Evolutionary conservation across 495 filamentous ascomycete species (phyloP).

Genomic region (Penicillium fimorum): DNA sequence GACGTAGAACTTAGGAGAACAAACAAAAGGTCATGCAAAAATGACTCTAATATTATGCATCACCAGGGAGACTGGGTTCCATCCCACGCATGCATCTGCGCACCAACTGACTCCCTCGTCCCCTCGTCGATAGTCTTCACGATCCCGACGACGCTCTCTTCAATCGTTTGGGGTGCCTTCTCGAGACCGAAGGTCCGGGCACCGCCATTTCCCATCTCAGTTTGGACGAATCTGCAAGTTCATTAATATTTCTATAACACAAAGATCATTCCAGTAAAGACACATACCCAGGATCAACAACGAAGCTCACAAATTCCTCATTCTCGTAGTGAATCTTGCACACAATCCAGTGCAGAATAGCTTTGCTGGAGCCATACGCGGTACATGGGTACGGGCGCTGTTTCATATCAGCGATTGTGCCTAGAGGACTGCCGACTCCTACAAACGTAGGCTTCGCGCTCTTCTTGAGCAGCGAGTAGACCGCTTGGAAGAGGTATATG

Average conservation of each 20-base stretch:
- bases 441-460: slow-evolving; percentile 30
- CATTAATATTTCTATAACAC: slow-evolving; percentile 19
- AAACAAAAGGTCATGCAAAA: too few relatives aligned
- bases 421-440: slow-evolving; percentile 1
- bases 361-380: slow-evolving; percentile 41
- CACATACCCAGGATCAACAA: slow-evolving; percentile 28
- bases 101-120: slow-evolving; percentile 1
- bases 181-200: slow-evolving; percentile 36
- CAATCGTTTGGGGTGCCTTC: slow-evolving; percentile 31
- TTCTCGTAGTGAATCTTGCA: slow-evolving; percentile 40
- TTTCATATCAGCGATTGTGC: slow-evolving; percentile 8
- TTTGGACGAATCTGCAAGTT: slow-evolving; percentile 42
- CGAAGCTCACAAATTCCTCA: slow-evolving; percentile 35
- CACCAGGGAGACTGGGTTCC: neutral
- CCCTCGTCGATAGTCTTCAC: slow-evolving; percentile 33
- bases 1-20: too few relatives aligned
- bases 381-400: slow-evolving; percentile 27
- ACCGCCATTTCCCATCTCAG: slow-evolving; percentile 45
- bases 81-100: neutral
- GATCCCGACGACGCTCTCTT: slow-evolving; percentile 37
- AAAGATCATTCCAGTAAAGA: neutral
- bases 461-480: slow-evolving; percentile 33
- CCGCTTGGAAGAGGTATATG: slow-evolving; percentile 25
- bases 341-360: slow-evolving; percentile 38
- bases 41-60: neutral